Percentiles rank a stretch among this genome's conserved stretches.
phyloP scores from a whole-genome alignment of 768 basidiomycete species.

The Mycena amicta region DNA sequence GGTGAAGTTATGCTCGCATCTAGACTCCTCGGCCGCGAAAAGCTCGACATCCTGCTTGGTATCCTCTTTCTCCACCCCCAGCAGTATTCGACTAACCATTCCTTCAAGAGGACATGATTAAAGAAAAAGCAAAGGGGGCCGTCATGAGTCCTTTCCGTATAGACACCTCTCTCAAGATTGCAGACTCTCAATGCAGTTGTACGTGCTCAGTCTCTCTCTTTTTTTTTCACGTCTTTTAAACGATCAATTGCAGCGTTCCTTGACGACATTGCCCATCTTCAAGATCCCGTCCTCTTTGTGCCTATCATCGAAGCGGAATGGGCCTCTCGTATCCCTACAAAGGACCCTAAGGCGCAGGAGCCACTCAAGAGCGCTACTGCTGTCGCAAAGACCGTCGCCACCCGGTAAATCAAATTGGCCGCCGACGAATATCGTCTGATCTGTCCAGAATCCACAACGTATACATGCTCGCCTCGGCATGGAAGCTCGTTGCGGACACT shows the following conservation, averaged over 20 bases:
- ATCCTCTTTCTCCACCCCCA: constrained; percentile 14
- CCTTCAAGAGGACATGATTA: constrained; percentile 63
- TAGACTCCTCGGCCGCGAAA: constrained; percentile 75
- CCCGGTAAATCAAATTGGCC: constrained; percentile 43
- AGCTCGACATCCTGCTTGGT: constrained; percentile 81
- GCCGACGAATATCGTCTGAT: constrained; percentile 4
- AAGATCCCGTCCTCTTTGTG: constrained; percentile 66
- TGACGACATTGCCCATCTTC: constrained; percentile 69
- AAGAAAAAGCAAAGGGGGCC: constrained; percentile 54
- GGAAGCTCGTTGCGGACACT: constrained; percentile 69
- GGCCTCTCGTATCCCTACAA: constrained; percentile 46
- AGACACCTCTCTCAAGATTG: constrained; percentile 64
- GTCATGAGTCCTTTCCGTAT: constrained; percentile 67
- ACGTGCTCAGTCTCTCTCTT: constrained; percentile 21
- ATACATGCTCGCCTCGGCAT: constrained; percentile 81
- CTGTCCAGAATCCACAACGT: constrained; percentile 74
- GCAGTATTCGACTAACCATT: constrained; percentile 4
- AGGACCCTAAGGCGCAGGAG: constrained; percentile 31
- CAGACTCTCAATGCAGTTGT: constrained; percentile 76
- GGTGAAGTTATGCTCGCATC: constrained; percentile 63
- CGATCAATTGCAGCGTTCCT: constrained; percentile 51
- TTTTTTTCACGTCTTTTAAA: not conserved
- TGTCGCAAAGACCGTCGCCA: constrained; percentile 60
- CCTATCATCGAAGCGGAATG: constrained; percentile 60
- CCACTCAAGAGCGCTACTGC: constrained; percentile 45